phyloP scores from a whole-genome alignment of 495 filamentous ascomycete species.

The Penicillium maclennaniae region DNA sequence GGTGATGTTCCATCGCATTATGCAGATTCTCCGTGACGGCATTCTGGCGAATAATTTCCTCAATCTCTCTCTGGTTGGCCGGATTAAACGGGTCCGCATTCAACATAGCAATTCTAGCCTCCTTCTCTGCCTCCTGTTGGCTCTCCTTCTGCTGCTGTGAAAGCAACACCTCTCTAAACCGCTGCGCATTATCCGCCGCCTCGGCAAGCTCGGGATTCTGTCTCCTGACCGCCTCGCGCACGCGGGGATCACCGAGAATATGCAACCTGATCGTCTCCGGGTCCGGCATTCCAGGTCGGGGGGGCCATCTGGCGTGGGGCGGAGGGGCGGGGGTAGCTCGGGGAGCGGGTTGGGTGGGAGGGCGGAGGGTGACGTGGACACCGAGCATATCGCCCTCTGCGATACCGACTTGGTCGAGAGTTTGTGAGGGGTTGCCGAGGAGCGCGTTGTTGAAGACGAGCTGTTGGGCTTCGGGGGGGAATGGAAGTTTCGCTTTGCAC shows the following conservation, averaged over 20 bases:
- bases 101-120: conserved; percentile 72
- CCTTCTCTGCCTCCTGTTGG: conserved; percentile 66
- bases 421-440: conserved; percentile 70
- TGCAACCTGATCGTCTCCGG: conserved; percentile 80
- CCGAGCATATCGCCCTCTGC: conserved; percentile 90
- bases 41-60: conserved; percentile 94
- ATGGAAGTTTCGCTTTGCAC: conserved; percentile 63
- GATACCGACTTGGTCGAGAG: conserved; percentile 76
- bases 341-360: conserved; percentile 5
- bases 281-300: conserved; percentile 51
- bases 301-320: conserved; percentile 34
- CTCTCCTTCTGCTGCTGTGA: conserved; percentile 63
- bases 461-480: conserved; percentile 44
- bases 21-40: conserved; percentile 90
- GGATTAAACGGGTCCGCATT: conserved; percentile 91
- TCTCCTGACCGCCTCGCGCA: conserved; percentile 62
- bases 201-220: conserved; percentile 71
- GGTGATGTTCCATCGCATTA: conserved; percentile 92
- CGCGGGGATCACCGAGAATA: conserved; percentile 71
- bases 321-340: conserved; percentile 21
- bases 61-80: conserved; percentile 88
- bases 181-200: conserved; percentile 70
- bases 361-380: conserved; percentile 59
- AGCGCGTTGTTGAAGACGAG: conserved; percentile 89
- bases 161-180: conserved; percentile 67